Percentiles rank a stretch among this genome's conserved stretches.
phyloP scores from a whole-genome alignment of 345 rosid species.

The Isatis tinctoria region DNA sequence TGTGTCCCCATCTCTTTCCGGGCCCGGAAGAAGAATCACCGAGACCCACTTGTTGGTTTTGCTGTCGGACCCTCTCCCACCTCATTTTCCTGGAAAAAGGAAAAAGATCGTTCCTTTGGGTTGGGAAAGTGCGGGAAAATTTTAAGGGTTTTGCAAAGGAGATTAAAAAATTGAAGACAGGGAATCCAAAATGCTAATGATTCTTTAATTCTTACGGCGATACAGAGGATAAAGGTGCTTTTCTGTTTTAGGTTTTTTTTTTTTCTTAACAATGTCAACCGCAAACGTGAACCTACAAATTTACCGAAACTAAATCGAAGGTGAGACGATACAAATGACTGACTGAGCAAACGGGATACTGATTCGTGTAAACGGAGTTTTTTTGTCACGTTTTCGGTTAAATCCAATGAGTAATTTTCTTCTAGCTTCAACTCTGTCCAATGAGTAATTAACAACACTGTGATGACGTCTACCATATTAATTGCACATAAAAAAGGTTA shows the following conservation, averaged over 20 bases:
- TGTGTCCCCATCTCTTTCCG: conserved; percentile 97
- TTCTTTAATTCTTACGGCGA: conserved; percentile 14
- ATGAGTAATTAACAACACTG: background rate
- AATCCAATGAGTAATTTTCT: background rate
- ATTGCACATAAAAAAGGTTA: background rate
- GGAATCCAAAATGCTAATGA: conserved; percentile 8
- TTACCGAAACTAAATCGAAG: background rate
- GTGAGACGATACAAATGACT: background rate
- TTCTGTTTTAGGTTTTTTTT: background rate
- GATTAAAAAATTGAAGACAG: conserved; percentile 10
- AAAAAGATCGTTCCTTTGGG: conserved; percentile 4
- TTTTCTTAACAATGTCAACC: background rate
- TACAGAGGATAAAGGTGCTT: conserved; percentile 31
- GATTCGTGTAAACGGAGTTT: background rate
- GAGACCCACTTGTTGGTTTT: conserved; percentile 22
- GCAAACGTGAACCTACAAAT: background rate
- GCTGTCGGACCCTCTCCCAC: conserved; percentile 58
- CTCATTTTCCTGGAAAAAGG: conserved; percentile 43
- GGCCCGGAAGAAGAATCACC: conserved; percentile 47
- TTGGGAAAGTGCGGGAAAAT: conserved; percentile 33
- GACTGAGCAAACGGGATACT: background rate
- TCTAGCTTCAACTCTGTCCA: background rate
- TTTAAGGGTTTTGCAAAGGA: conserved; percentile 3
- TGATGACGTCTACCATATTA: background rate
- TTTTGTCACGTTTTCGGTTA: background rate